phyloP scores from a whole-genome alignment of 306 rosid species.

The Trichosanthes truncata region DNA sequence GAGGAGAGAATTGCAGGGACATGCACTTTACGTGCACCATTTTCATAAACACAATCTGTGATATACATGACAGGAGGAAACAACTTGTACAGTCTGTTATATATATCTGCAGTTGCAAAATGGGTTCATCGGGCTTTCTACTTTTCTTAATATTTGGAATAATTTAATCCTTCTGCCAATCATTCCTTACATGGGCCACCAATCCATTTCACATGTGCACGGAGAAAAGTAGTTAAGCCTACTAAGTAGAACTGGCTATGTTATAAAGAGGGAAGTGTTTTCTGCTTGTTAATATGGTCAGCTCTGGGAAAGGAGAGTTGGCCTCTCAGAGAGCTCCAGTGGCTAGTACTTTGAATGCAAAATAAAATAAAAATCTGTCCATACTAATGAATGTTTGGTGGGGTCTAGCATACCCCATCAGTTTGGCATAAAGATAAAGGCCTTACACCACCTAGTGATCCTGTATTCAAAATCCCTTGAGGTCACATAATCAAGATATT shows the following conservation, averaged over 20 bases:
- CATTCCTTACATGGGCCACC: neutral
- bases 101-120: neutral
- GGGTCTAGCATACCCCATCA: neutral
- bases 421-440: neutral
- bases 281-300: neutral
- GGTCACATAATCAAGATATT: neutral
- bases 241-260: neutral
- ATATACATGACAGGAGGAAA: neutral
- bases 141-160: neutral
- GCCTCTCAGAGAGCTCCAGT: neutral
- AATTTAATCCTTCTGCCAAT: neutral
- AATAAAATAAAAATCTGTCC: neutral
- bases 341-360: neutral
- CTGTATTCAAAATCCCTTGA: neutral
- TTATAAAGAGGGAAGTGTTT: neutral
- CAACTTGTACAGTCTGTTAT: neutral
- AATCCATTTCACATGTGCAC: neutral
- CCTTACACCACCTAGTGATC: neutral
- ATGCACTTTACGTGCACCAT: neutral
- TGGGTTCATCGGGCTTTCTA: neutral
- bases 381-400: neutral
- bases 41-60: neutral
- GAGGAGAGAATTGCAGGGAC: neutral
- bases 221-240: neutral
- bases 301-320: neutral